Evolutionary conservation across 805 yeast species (phyloP).

Genomic region (Saccharomycopsis guyanensis): DNA sequence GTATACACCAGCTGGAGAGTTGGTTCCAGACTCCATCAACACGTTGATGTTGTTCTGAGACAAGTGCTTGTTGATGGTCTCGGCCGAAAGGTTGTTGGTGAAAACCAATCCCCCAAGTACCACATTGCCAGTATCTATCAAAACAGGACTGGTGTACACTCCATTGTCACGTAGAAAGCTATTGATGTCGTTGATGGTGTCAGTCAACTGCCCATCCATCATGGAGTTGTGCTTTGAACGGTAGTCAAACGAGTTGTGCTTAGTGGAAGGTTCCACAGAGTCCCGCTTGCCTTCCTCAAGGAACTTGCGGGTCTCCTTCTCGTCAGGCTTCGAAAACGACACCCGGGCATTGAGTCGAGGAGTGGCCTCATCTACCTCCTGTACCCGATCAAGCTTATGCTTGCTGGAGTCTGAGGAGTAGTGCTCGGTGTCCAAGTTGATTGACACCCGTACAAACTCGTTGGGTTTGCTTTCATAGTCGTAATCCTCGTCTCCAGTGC

Average conservation of each 20-base stretch:
- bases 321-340: constrained; percentile 1
- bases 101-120: constrained; percentile 19
- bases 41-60: constrained; percentile 9
- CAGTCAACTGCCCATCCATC: constrained; percentile 13
- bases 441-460: constrained; percentile 17
- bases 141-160: constrained; percentile 19
- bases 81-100: constrained; percentile 12
- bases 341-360: constrained; percentile 4
- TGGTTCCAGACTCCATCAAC: neutral
- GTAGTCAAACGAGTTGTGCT: neutral
- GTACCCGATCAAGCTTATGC: neutral
- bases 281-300: neutral
- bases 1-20: constrained; percentile 4
- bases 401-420: constrained; percentile 1
- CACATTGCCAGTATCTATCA: constrained; percentile 16
- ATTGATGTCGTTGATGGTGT: constrained; percentile 20
- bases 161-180: constrained; percentile 19
- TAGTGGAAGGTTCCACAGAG: neutral
- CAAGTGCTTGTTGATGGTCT: constrained; percentile 14
- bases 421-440: constrained; percentile 16
- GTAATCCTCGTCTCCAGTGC: constrained; percentile 10
- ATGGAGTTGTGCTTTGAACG: neutral
- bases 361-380: constrained; percentile 10
- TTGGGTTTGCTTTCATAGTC: constrained; percentile 15
- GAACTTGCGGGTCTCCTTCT: neutral